Percentiles rank a stretch among this genome's conserved stretches.
These are phyloP conservation scores for Periconia sp. DNA, from an alignment of 2,329 filamentous ascomycete genomes.

Conservation along the genomic window DNA sequence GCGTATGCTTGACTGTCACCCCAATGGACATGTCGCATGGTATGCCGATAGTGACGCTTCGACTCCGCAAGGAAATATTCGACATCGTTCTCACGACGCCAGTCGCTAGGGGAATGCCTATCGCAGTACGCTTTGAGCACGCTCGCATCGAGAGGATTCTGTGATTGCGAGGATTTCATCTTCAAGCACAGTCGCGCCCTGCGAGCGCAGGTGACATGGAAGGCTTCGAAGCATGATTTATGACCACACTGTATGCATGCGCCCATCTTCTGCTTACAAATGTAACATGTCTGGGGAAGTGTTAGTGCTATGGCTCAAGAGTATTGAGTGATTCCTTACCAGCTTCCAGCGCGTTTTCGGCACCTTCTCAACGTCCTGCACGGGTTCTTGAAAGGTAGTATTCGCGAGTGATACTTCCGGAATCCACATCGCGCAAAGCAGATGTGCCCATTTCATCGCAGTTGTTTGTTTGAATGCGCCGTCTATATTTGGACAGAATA, in stretches of 20 bases:
- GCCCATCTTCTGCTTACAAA: conserved; percentile 96
- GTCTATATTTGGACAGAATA: conserved; percentile 97
- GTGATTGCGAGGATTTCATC: conserved; percentile 90
- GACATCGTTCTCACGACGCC: conserved; percentile 84
- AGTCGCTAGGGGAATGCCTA: conserved; percentile 89
- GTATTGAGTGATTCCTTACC: conserved; percentile 33
- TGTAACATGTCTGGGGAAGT: conserved; percentile 73
- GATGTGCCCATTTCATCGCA: conserved; percentile 93
- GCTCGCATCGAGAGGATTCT: conserved; percentile 79
- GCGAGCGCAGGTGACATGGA: conserved; percentile 95
- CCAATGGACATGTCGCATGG: conserved; percentile 90
- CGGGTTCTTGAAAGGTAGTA: conserved; percentile 96
- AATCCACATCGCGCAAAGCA: conserved; percentile 98
- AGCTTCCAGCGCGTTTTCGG: conserved; percentile 93
- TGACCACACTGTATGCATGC: conserved; percentile 98
- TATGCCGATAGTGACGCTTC: conserved; percentile 85
- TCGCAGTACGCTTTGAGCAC: conserved; percentile 95
- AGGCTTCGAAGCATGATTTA: conserved; percentile 95
- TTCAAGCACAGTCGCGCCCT: conserved; percentile 86
- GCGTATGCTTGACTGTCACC: conserved; percentile 87
- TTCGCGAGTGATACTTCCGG: conserved; percentile 96
- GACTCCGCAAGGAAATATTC: conserved; percentile 80
- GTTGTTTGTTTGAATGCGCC: conserved; percentile 99
- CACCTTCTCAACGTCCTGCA: conserved; percentile 97
- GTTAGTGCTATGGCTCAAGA: conserved; percentile 17